Evolutionary conservation across 106 monocot genomes (phyloP).

Genomic region (Narthecium ossifragum): DNA sequence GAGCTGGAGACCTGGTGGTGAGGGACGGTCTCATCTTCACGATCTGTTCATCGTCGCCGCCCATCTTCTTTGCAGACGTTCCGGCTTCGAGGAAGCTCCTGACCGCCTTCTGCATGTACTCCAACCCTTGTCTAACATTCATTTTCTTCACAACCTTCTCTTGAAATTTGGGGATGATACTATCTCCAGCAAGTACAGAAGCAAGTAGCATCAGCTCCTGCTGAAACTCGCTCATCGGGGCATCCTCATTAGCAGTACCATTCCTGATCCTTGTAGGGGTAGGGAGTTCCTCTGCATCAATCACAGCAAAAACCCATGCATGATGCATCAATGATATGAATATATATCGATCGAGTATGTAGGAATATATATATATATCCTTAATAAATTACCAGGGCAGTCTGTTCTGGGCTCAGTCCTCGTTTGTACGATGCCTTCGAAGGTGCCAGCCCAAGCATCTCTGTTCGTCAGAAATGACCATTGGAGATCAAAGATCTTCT

Average conservation of each 20-base stretch:
- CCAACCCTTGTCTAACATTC: constrained; percentile 52
- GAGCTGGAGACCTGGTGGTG: constrained; percentile 42
- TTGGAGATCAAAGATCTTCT: constrained; percentile 61
- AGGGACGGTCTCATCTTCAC: constrained; percentile 78
- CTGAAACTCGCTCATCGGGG: constrained; percentile 63
- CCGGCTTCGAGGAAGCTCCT: constrained; percentile 68
- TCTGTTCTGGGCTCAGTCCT: constrained; percentile 75
- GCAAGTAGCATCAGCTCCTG: constrained; percentile 68
- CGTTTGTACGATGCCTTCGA: constrained; percentile 50
- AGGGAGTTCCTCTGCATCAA: constrained; percentile 52
- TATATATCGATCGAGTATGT: too few species aligned
- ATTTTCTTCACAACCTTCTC: constrained; percentile 38
- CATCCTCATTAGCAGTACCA: constrained; percentile 58
- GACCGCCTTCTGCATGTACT: constrained; percentile 40
- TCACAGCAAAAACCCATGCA: neutral
- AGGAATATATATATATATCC: too few species aligned
- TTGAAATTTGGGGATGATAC: constrained; percentile 26
- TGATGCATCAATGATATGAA: neutral
- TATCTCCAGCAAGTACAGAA: constrained; percentile 55
- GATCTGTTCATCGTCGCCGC: constrained; percentile 51
- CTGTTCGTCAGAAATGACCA: constrained; percentile 58
- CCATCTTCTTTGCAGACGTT: constrained; percentile 44
- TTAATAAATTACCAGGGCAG: constrained; percentile 53
- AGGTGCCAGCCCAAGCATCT: constrained; percentile 81
- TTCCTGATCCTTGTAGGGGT: constrained; percentile 36